Evolutionary conservation across 768 basidiomycete genomes (phyloP).

Genomic region (Phaeotremella fagi): DNA sequence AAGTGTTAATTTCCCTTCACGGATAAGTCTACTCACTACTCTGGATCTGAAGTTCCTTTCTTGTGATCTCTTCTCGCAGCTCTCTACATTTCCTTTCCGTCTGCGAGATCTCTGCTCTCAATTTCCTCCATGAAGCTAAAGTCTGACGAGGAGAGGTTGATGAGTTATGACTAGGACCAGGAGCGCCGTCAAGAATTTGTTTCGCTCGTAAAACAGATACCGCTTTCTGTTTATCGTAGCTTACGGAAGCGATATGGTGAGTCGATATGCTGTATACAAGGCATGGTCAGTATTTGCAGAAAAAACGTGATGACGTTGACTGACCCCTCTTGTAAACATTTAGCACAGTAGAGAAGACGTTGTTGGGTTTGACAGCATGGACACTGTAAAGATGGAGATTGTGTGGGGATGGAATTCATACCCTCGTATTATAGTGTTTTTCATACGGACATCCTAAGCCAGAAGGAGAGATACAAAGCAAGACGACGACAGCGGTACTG

Average conservation of each 20-base stretch:
- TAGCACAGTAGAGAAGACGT: conserved; percentile 14
- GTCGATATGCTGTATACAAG: neutral
- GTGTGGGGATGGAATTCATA: neutral
- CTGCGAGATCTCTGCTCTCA: conserved; percentile 25
- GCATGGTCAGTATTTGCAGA: neutral
- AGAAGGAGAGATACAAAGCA: too few relatives aligned
- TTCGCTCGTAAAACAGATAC: neutral
- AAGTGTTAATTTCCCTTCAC: too few relatives aligned
- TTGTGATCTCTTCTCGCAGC: conserved; percentile 3
- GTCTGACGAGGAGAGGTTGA: neutral
- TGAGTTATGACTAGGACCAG: neutral
- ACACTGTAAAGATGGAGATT: conserved; percentile 8
- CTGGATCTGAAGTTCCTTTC: conserved; percentile 5
- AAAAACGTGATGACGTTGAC: neutral
- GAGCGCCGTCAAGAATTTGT: neutral
- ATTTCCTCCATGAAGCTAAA: conserved; percentile 15
- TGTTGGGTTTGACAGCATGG: conserved; percentile 13
- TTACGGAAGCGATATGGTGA: neutral
- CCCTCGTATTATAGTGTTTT: neutral
- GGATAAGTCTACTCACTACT: too few relatives aligned
- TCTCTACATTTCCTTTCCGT: conserved; percentile 7
- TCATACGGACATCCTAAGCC: neutral
- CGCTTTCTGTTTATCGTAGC: neutral
- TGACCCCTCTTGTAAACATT: conserved; percentile 24
- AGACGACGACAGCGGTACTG: too few relatives aligned